phyloP scores from a whole-genome alignment of 208 protist species.

The Crithidia mellificae region DNA sequence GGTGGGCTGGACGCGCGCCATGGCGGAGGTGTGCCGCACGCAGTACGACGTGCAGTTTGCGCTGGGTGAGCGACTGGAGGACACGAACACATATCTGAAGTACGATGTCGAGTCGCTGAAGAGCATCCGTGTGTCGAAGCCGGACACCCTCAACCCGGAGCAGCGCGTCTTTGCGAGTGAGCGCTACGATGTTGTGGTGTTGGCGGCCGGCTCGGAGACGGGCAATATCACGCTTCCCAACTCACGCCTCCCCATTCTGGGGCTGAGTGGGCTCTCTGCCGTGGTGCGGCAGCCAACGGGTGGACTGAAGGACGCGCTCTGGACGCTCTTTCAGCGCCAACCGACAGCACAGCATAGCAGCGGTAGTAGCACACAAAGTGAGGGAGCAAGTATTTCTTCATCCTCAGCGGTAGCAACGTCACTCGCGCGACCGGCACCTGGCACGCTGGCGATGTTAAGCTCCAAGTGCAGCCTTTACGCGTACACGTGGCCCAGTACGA shows the following conservation, averaged over 20 bases:
- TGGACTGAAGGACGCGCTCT: conserved; percentile 27
- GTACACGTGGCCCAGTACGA: conserved; percentile 24
- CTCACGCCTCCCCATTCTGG: conserved; percentile 68
- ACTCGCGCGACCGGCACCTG: conserved; percentile 11
- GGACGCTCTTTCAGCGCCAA: conserved; percentile 30
- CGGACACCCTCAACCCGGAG: conserved; percentile 24
- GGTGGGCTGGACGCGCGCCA: conserved; percentile 68
- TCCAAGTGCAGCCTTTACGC: conserved; percentile 43
- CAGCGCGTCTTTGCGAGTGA: conserved; percentile 34
- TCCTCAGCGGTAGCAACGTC: background rate
- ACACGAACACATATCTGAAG: conserved; percentile 55
- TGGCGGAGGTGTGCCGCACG: conserved; percentile 55
- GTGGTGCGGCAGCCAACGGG: conserved; percentile 31
- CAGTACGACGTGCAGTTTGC: conserved; percentile 63
- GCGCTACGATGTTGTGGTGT: conserved; percentile 79
- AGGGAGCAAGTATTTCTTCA: background rate
- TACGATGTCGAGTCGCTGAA: conserved; percentile 64
- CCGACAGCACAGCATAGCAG: background rate
- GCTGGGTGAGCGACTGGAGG: conserved; percentile 56
- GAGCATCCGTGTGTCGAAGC: conserved; percentile 56
- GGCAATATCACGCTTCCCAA: conserved; percentile 57
- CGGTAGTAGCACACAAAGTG: background rate
- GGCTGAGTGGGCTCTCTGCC: conserved; percentile 53
- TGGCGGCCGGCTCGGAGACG: conserved; percentile 64
- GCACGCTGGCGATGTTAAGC: conserved; percentile 30